Base-by-base conservation (phyloP, 1,284 basidiomycete species). In the Malassezia equina region DNA sequence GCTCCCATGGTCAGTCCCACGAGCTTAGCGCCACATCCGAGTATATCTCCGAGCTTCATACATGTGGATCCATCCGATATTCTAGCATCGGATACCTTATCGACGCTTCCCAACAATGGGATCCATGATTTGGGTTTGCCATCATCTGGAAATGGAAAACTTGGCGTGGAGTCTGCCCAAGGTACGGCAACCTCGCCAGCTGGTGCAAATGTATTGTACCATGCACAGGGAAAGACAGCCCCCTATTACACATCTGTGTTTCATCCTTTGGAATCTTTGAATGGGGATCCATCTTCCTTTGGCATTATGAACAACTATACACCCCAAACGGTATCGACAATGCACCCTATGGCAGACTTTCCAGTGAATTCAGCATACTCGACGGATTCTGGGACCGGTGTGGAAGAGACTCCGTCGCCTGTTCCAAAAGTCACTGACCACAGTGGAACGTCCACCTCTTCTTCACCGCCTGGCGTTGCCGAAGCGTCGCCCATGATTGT, bases 401-500 rank as follows among this genome's bases (percentile, higher is more conserved):
- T 27, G 9, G 36, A 39, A 5, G 41, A 43, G n/a, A 21, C 41
- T 4, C 41, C 41, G 19, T 43, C 41, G 11, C 41, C 24, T 3
- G 27, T 13, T 7, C 23, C 5, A 11, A 43, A 27, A 12, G 2
- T 3, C 6, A 46, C 17, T 24, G 15, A 15, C 19, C 19, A 33
- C 17, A 32, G n/a, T 24, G 27, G 13, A 13, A 21, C 4, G 5
- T 46, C 44, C 4, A 23, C 23, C 4, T 36, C 33, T 13, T 27
- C 46, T 4, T 36, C 46, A 11, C 7, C 46, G 8, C 23, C 41
- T 4, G 27, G 59, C 7, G 62, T 56, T 1, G 60, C 63, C 11
- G 68, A 68, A 11, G 12, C 32, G 29, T 61, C 67, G 4, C 65
- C 86, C 4, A 21, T 6, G 3, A 95, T 89, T 1, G 79, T 86